These are phyloP conservation scores for Tulasnella sp. DNA, from an alignment of 768 basidiomycete genomes.

Conservation along the genomic window DNA sequence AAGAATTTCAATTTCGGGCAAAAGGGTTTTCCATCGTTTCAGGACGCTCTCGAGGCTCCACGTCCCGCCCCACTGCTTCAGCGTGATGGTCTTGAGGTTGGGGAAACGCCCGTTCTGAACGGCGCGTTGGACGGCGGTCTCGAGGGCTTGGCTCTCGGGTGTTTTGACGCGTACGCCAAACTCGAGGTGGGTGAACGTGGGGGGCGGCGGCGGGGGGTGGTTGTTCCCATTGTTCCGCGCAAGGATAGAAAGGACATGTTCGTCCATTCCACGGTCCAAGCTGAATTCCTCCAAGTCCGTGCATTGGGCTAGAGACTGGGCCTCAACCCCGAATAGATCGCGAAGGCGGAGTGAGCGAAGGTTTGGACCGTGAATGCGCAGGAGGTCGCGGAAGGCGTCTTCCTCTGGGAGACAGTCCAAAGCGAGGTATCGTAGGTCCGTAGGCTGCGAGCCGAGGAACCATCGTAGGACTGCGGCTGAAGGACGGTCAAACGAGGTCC, in stretches of 20 bases:
- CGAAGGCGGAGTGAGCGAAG: not conserved
- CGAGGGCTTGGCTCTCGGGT: not conserved
- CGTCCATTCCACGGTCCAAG: slow-evolving; percentile 7
- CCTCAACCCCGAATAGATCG: not conserved
- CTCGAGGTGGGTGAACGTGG: not conserved
- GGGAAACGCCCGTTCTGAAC: not conserved
- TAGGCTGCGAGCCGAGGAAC: not conserved
- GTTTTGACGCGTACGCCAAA: not conserved
- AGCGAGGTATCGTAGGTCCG: not conserved
- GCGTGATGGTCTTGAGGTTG: not conserved
- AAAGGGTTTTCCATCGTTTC: slow-evolving; percentile 1
- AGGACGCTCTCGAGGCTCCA: slow-evolving; percentile 1
- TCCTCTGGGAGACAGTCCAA: not conserved
- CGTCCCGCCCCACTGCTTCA: slow-evolving; percentile 2
- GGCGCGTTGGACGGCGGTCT: not conserved
- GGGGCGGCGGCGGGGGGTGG: not conserved
- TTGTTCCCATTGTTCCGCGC: not conserved
- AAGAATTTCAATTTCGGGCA: not conserved
- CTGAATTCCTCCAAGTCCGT: not conserved
- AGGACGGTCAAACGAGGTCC: not conserved
- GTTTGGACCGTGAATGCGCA: not conserved
- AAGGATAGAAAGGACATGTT: not conserved
- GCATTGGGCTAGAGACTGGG: not conserved
- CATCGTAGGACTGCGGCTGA: not conserved
- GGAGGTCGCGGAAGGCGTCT: not conserved